These are phyloP conservation scores for Gorgonomyces haynaldii DNA, from an alignment of 192 early-diverging fungal genomes.

Conservation along the genomic window DNA sequence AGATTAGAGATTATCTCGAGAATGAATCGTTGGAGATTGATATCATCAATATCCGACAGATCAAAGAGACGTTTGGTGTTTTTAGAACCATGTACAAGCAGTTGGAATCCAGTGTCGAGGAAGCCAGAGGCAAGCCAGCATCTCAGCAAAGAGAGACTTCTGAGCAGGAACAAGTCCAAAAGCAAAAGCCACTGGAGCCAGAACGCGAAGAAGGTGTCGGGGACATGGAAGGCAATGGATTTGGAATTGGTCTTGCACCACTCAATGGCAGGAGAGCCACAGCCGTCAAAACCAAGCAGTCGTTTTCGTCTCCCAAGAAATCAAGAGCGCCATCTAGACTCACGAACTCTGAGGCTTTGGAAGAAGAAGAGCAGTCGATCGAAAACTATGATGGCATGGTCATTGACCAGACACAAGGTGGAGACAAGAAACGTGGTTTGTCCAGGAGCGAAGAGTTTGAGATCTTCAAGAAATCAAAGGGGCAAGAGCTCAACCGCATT, in stretches of 20 bases:
- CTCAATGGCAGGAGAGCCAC: background rate
- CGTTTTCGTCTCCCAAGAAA: too few species aligned
- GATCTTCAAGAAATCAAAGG: constrained; percentile 39
- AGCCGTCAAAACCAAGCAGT: background rate
- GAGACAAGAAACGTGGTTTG: constrained; percentile 7
- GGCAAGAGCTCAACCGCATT: constrained; percentile 39
- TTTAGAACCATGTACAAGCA: constrained; percentile 39
- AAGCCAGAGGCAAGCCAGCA: constrained; percentile 9
- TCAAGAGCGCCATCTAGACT: background rate
- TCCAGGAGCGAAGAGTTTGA: constrained; percentile 49
- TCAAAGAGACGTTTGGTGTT: constrained; percentile 33
- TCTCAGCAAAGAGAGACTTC: background rate
- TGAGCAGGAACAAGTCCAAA: background rate
- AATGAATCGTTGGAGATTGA: constrained; percentile 42
- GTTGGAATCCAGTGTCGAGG: constrained; percentile 35
- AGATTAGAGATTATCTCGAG: constrained; percentile 36
- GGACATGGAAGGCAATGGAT: constrained; percentile 43
- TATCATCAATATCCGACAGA: constrained; percentile 46
- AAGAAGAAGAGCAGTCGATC: background rate
- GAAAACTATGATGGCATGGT: background rate
- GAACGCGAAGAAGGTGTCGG: constrained; percentile 43
- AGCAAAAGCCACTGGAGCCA: constrained; percentile 2
- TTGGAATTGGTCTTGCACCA: constrained; percentile 45
- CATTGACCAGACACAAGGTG: constrained; percentile 6
- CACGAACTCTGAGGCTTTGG: background rate